Conservation (phyloP, 2,329 filamentous ascomycete species). For the Sclerotinia borealis region DNA sequence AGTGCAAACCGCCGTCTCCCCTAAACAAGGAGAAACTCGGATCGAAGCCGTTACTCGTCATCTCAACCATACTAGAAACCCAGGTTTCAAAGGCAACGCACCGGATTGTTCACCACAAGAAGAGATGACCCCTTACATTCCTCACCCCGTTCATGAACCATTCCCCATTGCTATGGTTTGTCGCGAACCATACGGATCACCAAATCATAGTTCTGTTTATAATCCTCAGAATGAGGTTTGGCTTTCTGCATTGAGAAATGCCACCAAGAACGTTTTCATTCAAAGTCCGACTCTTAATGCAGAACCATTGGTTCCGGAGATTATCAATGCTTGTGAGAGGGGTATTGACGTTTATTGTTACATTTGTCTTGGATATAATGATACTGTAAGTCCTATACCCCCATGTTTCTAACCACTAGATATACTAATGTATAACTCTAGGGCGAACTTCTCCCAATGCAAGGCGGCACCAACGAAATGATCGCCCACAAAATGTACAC, state of each 20-base stretch:
- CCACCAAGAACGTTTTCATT: constrained; percentile 61
- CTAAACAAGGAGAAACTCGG: constrained; percentile 44
- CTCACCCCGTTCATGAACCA: constrained; percentile 45
- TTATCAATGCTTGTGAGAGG: constrained; percentile 58
- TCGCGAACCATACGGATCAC: constrained; percentile 58
- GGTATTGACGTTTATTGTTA: constrained; percentile 65
- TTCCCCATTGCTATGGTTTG: constrained; percentile 69
- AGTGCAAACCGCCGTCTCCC: constrained; percentile 51
- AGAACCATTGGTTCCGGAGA: constrained; percentile 55
- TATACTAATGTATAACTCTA: constrained; percentile 18
- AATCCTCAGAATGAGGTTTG: constrained; percentile 73
- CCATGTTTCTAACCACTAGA: too few species aligned
- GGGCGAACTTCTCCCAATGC: constrained; percentile 69
- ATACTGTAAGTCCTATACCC: constrained; percentile 42
- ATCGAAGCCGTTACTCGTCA: constrained; percentile 57
- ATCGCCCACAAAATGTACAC: constrained; percentile 54
- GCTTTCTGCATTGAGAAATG: constrained; percentile 62
- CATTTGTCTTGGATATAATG: constrained; percentile 74
- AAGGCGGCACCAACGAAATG: constrained; percentile 72
- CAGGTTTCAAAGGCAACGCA: constrained; percentile 44
- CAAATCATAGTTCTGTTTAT: constrained; percentile 53
- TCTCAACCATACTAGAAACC: constrained; percentile 56
- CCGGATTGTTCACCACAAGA: constrained; percentile 47
- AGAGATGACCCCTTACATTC: constrained; percentile 62
- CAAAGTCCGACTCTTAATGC: constrained; percentile 75